phyloP scores from a whole-genome alignment of 352 stramenopile genomes.

The Globisporangium cylindrosporum region DNA sequence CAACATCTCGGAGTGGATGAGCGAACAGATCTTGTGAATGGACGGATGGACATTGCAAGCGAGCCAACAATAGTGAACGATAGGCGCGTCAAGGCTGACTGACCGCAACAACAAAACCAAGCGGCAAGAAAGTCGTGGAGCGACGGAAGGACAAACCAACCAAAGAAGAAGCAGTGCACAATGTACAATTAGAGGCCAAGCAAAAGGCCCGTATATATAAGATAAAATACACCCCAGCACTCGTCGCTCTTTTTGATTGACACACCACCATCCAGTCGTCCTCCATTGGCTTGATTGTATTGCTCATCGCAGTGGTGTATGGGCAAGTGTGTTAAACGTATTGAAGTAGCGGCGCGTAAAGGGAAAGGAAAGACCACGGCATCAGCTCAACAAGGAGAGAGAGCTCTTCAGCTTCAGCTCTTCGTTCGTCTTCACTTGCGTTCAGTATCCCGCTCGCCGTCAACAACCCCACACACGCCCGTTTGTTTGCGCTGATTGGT shows the following conservation, averaged over 20 bases:
- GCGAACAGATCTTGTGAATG: slow-evolving; percentile 11
- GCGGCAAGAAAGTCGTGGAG: not conserved
- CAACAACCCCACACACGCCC: not conserved
- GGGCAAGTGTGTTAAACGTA: not conserved
- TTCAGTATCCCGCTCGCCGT: not conserved
- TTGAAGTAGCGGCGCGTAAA: not conserved
- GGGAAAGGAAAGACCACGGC: not conserved
- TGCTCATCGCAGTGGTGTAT: too few species aligned
- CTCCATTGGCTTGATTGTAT: too few species aligned
- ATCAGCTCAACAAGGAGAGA: not conserved
- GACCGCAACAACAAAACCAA: not conserved
- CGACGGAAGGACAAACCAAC: not conserved
- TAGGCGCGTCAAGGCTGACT: not conserved
- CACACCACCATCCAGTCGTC: not conserved
- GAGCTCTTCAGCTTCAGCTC: not conserved
- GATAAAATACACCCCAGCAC: slow-evolving; percentile 8
- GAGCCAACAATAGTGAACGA: not conserved
- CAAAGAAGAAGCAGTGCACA: slow-evolving; percentile 1
- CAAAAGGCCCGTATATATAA: slow-evolving; percentile 1
- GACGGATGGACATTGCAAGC: not conserved
- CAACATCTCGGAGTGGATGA: slow-evolving; percentile 53
- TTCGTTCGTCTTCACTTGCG: not conserved
- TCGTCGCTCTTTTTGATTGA: not conserved
- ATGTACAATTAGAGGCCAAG: slow-evolving; percentile 12
- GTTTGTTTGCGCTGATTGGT: not conserved